Conservation (phyloP, 2,329 filamentous ascomycete species). For the Lasiodiplodia citricola region DNA sequence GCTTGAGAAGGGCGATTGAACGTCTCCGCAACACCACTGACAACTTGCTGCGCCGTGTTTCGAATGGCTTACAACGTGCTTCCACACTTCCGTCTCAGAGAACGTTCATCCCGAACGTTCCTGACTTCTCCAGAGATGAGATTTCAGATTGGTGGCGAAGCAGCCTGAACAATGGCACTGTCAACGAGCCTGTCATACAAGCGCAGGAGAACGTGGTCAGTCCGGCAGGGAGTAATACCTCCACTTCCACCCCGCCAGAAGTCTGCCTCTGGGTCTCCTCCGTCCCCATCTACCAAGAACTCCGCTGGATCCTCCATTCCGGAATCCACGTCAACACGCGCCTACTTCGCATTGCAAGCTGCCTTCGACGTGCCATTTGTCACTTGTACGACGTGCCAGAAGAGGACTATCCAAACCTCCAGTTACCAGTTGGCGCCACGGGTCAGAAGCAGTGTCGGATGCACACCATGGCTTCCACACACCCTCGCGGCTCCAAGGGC, state of each 20-base stretch:
- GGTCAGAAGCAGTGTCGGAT: neutral
- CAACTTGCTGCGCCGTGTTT: neutral
- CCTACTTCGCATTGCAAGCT: neutral
- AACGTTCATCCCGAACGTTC: neutral
- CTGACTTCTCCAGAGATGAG: neutral
- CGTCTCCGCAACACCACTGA: neutral
- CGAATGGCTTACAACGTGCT: neutral
- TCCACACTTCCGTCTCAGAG: neutral
- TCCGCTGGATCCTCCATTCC: neutral
- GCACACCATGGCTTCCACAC: neutral
- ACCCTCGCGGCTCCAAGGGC: constrained; percentile 5
- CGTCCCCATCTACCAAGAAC: neutral
- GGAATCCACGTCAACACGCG: neutral
- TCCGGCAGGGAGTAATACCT: neutral
- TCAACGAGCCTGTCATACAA: too few relatives aligned
- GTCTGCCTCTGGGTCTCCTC: neutral
- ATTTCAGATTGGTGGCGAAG: neutral
- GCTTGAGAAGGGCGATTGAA: neutral
- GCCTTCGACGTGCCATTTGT: neutral
- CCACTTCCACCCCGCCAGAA: neutral
- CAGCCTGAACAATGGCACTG: too few relatives aligned
- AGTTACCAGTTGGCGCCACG: neutral
- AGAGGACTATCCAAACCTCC: neutral
- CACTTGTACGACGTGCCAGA: neutral
- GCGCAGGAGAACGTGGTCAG: too few relatives aligned